Conservation (phyloP, 177 flowering plant species). For the Tripterygium wilfordii region DNA sequence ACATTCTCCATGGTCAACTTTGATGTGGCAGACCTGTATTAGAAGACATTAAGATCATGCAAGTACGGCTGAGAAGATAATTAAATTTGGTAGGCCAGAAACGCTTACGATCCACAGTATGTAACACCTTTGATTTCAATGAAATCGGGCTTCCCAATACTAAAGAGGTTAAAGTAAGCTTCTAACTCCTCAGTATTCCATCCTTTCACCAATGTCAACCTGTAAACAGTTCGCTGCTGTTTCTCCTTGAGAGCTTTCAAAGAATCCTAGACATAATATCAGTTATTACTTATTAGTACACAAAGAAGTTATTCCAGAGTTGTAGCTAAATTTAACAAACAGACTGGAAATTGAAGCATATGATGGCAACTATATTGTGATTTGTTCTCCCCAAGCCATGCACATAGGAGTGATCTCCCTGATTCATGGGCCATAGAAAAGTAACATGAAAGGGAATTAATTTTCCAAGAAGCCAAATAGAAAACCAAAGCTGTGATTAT, state of each 20-base stretch:
- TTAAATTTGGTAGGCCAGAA: neutral
- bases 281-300: neutral
- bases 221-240: constrained; percentile 89
- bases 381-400: too few relatives aligned
- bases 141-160: constrained; percentile 87
- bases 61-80: neutral
- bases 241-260: constrained; percentile 75
- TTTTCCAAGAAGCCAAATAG: too few relatives aligned
- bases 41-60: neutral
- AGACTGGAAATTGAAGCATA: too few relatives aligned
- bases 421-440: too few relatives aligned
- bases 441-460: too few relatives aligned
- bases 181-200: constrained; percentile 96
- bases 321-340: too few relatives aligned
- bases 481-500: too few relatives aligned
- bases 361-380: too few relatives aligned
- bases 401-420: too few relatives aligned
- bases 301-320: too few relatives aligned
- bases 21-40: constrained; percentile 81
- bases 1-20: constrained; percentile 99
- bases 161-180: constrained; percentile 72
- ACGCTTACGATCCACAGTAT: constrained; percentile 93
- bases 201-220: constrained; percentile 93
- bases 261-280: constrained; percentile 53
- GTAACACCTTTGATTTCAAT: constrained; percentile 99